Evolutionary conservation across 306 rosid species (phyloP), one percentile per base, ranked within the genome.

Genomic region (Citrullus amarus): DNA sequence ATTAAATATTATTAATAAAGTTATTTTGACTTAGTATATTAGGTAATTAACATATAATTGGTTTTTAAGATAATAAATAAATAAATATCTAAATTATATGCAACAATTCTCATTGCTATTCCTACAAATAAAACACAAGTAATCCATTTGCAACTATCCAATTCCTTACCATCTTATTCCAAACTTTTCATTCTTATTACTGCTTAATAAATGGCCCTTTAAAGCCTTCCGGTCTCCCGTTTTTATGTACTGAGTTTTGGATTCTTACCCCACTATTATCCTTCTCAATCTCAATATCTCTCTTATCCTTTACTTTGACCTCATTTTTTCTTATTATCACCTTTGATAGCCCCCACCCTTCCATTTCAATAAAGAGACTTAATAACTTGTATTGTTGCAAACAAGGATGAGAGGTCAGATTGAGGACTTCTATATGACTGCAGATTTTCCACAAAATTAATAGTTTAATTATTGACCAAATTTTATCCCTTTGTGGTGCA

Each of bases 401-500:
- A 36, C 38, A 41, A 32, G 71, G 22, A 34, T 63, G 71, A 63
- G 7, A 63, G 16, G 43, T 63, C 71, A 63, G 25, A 63, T 34
- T 36, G 69, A 63, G 25, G 46, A 36, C 22, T 63, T 63, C 71
- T 9, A 34, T 34, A 16, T 63, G 41, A 63, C 46, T 63, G 71
- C 22, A 15, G 25, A 63, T 34, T 63, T 63, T 63, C 44, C 71
- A 34, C 17, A 63, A 63, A 63, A 34, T 11, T 34, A 63, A 17
- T 8, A 63, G 50, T 39, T 39, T 17, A 9, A 18, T 38, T 38
- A 66, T 66, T 66, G 41, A 25, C 22, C 50, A 54, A 83, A 38
- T 77, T 81, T 61, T 69, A 51, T 53, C 41, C 32, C 20, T 8
- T 77, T 83, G 78, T 62, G 30, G 78, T 82, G 48, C 56, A 63